Evolutionary conservation across 2,329 filamentous ascomycete species (phyloP).

Genomic region (Aspergillus intermedius): DNA sequence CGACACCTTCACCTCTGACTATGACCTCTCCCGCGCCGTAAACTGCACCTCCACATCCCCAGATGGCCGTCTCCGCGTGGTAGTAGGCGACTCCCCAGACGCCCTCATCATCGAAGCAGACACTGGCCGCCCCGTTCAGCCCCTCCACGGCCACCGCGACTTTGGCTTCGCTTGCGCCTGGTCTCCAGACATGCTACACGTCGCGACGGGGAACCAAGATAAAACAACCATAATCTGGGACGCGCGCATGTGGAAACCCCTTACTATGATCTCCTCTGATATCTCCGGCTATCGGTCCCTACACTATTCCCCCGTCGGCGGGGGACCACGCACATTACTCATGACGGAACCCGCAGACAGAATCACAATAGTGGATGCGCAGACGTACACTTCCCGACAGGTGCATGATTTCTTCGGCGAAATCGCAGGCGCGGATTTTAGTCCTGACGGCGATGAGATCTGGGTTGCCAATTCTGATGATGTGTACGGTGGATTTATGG

Average conservation of each 20-base stretch:
- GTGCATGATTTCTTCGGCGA: constrained; percentile 43
- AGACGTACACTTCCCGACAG: constrained; percentile 36
- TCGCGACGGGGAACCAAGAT: constrained; percentile 43
- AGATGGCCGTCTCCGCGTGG: constrained; percentile 38
- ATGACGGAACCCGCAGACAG: constrained; percentile 41
- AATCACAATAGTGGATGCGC: constrained; percentile 40
- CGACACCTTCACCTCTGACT: constrained; percentile 33
- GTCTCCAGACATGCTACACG: constrained; percentile 43
- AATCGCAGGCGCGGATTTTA: constrained; percentile 38
- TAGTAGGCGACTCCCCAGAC: constrained; percentile 39
- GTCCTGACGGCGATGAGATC: constrained; percentile 35
- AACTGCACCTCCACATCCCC: constrained; percentile 42
- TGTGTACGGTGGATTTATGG: constrained; percentile 40
- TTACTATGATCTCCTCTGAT: constrained; percentile 38
- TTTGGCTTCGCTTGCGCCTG: constrained; percentile 43
- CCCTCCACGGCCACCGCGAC: constrained; percentile 35
- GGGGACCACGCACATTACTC: constrained; percentile 37
- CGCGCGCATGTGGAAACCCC: constrained; percentile 34
- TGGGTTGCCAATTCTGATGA: constrained; percentile 41
- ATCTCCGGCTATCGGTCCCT: constrained; percentile 40
- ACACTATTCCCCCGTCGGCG: constrained; percentile 39
- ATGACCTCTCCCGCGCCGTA: constrained; percentile 34
- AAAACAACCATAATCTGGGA: constrained; percentile 43
- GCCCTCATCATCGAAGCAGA: constrained; percentile 40
- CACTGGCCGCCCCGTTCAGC: constrained; percentile 33